phyloP scores from a whole-genome alignment of 306 rosid species.

The Sicyos baderoa region DNA sequence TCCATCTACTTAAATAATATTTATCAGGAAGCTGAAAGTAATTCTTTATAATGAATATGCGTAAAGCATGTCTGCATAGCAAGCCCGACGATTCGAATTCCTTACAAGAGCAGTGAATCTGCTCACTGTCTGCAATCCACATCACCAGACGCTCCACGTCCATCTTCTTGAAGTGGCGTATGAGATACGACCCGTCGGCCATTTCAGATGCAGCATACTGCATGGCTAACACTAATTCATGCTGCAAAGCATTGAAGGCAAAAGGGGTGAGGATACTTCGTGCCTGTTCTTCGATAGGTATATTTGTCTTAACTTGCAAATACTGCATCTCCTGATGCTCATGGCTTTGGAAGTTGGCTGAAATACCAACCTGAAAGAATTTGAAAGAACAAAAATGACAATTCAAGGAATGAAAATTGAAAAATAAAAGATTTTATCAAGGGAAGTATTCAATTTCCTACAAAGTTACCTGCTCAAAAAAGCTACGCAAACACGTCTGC shows the following conservation, averaged over 20 bases:
- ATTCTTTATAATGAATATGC: too few relatives aligned
- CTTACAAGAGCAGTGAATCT: constrained; percentile 83
- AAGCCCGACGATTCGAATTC: constrained; percentile 89
- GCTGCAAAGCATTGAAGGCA: constrained; percentile 76
- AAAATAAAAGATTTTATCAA: neutral
- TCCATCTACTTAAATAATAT: constrained; percentile 66
- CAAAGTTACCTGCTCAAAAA: constrained; percentile 73
- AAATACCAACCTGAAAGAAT: constrained; percentile 54
- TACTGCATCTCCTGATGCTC: constrained; percentile 49
- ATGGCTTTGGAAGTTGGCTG: constrained; percentile 55
- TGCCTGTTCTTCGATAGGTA: constrained; percentile 87
- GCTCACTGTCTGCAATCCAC: constrained; percentile 43
- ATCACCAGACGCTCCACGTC: constrained; percentile 59
- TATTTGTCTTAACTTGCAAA: constrained; percentile 54
- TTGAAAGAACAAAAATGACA: constrained; percentile 21
- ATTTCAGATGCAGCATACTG: constrained; percentile 73
- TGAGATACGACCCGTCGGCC: constrained; percentile 62
- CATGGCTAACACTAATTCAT: constrained; percentile 61
- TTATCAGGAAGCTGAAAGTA: neutral
- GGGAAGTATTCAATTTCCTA: neutral
- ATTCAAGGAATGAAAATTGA: neutral
- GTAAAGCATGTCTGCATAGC: constrained; percentile 75
- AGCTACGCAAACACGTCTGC: constrained; percentile 70
- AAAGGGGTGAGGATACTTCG: constrained; percentile 67
- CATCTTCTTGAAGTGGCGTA: constrained; percentile 70